Conservation (phyloP, 2,329 filamentous ascomycete species). For the Tolypocladium guangdongense region DNA sequence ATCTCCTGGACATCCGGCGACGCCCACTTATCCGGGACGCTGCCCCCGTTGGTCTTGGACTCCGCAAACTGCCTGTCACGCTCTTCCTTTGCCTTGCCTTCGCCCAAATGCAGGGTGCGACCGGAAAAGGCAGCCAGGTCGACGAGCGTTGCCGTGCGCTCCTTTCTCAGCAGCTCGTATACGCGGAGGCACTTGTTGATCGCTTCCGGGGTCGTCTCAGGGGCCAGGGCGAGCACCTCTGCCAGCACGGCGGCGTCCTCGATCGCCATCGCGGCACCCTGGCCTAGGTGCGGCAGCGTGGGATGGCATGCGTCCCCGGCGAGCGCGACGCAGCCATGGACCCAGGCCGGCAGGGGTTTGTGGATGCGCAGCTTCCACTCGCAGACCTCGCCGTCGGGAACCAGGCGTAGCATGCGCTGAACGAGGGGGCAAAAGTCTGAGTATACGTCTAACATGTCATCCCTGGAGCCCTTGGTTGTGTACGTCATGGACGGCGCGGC, state of each 20-base stretch:
- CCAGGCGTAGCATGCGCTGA: constrained; percentile 46
- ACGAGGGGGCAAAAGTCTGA: constrained; percentile 49
- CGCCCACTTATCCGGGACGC: constrained; percentile 56
- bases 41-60: constrained; percentile 34
- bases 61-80: constrained; percentile 44
- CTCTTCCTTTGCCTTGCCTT: constrained; percentile 44
- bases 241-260: constrained; percentile 54
- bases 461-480: constrained; percentile 51
- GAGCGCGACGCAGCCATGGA: constrained; percentile 42
- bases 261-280: constrained; percentile 55
- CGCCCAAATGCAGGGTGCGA: constrained; percentile 41
- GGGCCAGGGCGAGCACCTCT: constrained; percentile 34
- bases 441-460: constrained; percentile 50
- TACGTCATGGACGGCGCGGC: constrained; percentile 47
- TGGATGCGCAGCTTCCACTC: constrained; percentile 55
- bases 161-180: constrained; percentile 46
- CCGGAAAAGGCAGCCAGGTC: constrained; percentile 41
- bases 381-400: constrained; percentile 50
- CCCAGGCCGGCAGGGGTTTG: constrained; percentile 45
- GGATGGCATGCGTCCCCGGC: constrained; percentile 57
- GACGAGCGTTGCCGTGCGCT: constrained; percentile 40
- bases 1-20: constrained; percentile 56
- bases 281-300: constrained; percentile 54
- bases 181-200: constrained; percentile 39
- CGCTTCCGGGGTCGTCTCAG: constrained; percentile 21